A percentile compares a stretch with the other conserved stretches of the same genome.
Evolutionary conservation across 2,329 filamentous ascomycete species (phyloP).

Genomic region (Botrytis fragariae): DNA sequence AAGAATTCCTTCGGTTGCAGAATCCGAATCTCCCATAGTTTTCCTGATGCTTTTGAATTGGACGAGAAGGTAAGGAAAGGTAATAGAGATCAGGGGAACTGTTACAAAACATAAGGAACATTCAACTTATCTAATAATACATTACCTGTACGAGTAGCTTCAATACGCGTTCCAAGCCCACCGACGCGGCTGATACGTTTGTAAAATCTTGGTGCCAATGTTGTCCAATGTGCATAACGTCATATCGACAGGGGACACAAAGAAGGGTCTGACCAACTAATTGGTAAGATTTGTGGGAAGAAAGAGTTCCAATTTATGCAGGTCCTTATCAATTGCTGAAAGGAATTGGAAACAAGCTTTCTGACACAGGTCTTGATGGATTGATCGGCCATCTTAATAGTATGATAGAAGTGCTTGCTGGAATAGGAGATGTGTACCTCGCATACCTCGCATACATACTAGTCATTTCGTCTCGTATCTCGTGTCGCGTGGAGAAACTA

Average conservation of each 20-base stretch:
- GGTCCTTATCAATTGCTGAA: background rate
- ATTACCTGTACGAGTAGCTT: background rate
- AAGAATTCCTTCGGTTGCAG: slow-evolving; percentile 31
- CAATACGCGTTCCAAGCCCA: background rate
- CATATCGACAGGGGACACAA: background rate
- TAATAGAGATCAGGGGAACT: no score
- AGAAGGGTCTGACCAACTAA: background rate
- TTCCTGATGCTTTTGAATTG: background rate
- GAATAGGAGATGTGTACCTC: background rate
- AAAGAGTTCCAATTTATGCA: background rate
- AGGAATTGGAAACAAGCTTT: background rate
- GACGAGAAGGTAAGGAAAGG: background rate
- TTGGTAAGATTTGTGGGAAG: background rate
- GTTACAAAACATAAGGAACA: background rate
- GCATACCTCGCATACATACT: background rate
- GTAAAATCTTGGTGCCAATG: background rate
- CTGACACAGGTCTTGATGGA: background rate
- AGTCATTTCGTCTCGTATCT: background rate
- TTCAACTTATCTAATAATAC: no score
- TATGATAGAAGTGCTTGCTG: background rate
- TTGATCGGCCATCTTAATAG: background rate
- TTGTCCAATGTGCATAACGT: slow-evolving; percentile 1
- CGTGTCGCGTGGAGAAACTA: background rate
- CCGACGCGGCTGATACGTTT: background rate
- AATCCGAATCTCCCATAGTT: background rate